Evolutionary conservation across 176 grass and related monocot species (phyloP), one percentile per base, ranked within the genome.

Genomic region (Puccinellia tenuiflora): DNA sequence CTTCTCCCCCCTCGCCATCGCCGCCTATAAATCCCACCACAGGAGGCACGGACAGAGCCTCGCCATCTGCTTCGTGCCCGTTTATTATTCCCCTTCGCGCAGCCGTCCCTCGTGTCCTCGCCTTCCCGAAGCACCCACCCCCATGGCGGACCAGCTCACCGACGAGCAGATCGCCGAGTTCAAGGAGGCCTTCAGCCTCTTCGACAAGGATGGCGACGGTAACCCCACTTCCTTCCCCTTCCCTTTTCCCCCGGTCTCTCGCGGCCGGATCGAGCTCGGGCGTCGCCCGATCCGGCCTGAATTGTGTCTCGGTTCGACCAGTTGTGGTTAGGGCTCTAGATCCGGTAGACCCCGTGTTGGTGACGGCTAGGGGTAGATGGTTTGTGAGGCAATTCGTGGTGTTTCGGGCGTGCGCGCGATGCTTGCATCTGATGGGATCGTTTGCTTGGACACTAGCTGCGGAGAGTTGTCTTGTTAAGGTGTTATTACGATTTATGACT

Each of bases 131-230:
- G 21, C 47, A 17, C 38, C 21, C 61, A 39, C 18, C 29, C 17
- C 34, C 83, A 98, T 98, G 95, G 95, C 95, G 82, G 95, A 95
- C 26, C 92, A 93, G 81, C 88, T 98, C 75, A 91, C 82, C 40
- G 90, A 95, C 46, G 95, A 95, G 59, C 95, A 98, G 92, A 98
- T 98, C 88, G 70, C 90, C 4, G 95, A 98, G 87, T 93, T 95
- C 78, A 95, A 91, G 90, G 95, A 95, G 84, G 92, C 92, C 14
- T 98, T 98, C 92, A 95, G 92, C 88, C 87, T 98, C 75, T 98
- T 98, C 82, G 95, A 98, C 82, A 98, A 98, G 90, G 92, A 98
- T 21, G 95, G 90, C 77, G 90, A 98, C 75, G 95, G 95, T 98
- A 84, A 60, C 43, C 61, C 51, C 9, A 14, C 5, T 28, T 4